Evolutionary conservation across 805 yeast genomes (phyloP), one percentile per base, ranked within the genome.

Genomic region (Suhomyces prunicola): DNA sequence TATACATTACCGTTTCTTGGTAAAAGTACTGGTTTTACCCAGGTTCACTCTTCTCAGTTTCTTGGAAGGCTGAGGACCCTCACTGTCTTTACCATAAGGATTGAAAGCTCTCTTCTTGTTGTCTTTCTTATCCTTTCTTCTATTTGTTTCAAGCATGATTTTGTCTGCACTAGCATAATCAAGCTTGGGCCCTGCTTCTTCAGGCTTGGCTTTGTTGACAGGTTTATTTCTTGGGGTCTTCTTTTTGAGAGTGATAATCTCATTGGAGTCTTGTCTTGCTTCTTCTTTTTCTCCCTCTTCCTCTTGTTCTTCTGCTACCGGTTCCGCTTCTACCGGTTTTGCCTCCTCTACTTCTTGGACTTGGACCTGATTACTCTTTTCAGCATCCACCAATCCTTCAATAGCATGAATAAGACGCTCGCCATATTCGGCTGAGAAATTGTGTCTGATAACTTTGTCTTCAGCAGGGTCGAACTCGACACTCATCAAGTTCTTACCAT

Each of bases 61-160:
- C 68, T 81, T 84, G 6, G 80, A 78, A n/a, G 79, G 77, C 57
- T 69, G 70, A 7, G 87, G 87, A 1, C 84, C 87, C 15, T 75
- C 76, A 26, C 74, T 68, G 5, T 69, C 72, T 45, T 72, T 74
- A 5, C 77, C 65, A 57, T 84, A 86, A 4, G 91, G 90, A 67
- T 86, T 86, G 57, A 82, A 86, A 7, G 78, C 62, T 50, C 72
- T 68, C 59, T 78, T 78, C 47, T 66, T 68, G 4, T 58, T 62
- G 15, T 58, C 55, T 42, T 56, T 65, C 48, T 57, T 58, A 27
- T 60, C 52, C 33, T 58, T 62, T 33, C 33, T 44, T 29, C 48
- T 52, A 33, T 40, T 47, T 26, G 54, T 54, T 24, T 62, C 62
- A 9, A 63, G 63, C 54, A 82, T 63, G 12, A 81, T 68, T 52